A percentile compares a stretch with the other conserved stretches of the same genome.
Evolutionary conservation across 805 yeast genomes (phyloP).

Genomic region (Wickerhamiella dianesei): DNA sequence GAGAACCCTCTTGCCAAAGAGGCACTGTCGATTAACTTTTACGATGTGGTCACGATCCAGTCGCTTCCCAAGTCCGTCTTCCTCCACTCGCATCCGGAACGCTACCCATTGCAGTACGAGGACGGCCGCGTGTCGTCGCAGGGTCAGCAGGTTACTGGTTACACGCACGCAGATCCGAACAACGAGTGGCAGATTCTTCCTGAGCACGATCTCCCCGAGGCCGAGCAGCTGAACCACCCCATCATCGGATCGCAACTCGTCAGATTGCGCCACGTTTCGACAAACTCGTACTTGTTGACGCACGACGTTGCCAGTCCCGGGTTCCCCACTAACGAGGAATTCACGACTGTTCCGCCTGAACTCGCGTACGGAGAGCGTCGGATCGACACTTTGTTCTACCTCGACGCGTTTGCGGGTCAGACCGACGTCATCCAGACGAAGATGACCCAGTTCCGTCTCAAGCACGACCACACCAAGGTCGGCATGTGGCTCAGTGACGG

Average conservation of each 20-base stretch:
- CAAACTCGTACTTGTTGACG: slow-evolving; percentile 70
- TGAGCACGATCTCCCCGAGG: slow-evolving; percentile 28
- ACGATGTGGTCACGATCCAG: slow-evolving; percentile 50
- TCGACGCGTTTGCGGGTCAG: slow-evolving; percentile 23
- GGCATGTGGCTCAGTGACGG: slow-evolving; percentile 75
- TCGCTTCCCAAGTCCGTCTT: slow-evolving; percentile 49
- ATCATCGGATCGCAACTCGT: slow-evolving; percentile 50
- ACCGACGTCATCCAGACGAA: slow-evolving; percentile 41
- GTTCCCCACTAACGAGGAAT: slow-evolving; percentile 57
- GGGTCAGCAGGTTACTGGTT: slow-evolving; percentile 91
- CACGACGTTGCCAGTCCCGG: slow-evolving; percentile 70
- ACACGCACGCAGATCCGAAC: slow-evolving; percentile 76
- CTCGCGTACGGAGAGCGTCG: slow-evolving; percentile 67
- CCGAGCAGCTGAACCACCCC: slow-evolving; percentile 18
- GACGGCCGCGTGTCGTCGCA: slow-evolving; percentile 91
- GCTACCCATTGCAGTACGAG: slow-evolving; percentile 83
- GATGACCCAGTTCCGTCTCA: slow-evolving; percentile 69
- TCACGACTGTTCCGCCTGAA: slow-evolving; percentile 70
- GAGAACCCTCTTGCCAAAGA: slow-evolving; percentile 53
- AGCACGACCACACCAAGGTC: slow-evolving; percentile 56
- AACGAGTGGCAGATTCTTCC: slow-evolving; percentile 49
- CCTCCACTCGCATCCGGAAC: slow-evolving; percentile 76
- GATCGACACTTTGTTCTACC: slow-evolving; percentile 64
- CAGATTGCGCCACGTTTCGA: slow-evolving; percentile 55
- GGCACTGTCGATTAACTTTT: slow-evolving; percentile 51